phyloP scores from a whole-genome alignment of 129 eudicot genomes.

The Sambucus nigra region DNA sequence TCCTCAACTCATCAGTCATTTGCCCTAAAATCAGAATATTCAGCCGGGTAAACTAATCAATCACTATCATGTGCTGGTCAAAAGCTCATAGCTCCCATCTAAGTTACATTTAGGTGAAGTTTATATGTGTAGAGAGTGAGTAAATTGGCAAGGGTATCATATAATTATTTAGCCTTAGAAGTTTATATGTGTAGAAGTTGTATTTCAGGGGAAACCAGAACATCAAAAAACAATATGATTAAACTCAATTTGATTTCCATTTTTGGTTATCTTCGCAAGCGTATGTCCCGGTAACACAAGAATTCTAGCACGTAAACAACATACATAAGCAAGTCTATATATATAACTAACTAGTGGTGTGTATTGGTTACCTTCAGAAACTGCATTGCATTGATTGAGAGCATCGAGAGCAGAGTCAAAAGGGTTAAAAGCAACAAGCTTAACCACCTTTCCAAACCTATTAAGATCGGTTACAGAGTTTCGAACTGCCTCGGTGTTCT shows the following conservation, averaged over 20 bases:
- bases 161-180: too few relatives aligned
- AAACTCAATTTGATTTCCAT: too few relatives aligned
- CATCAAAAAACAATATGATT: too few relatives aligned
- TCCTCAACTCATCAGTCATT: conserved; percentile 88
- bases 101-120: too few relatives aligned
- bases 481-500: conserved; percentile 82
- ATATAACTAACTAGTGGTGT: not conserved
- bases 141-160: too few relatives aligned
- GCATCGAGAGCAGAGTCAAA: conserved; percentile 77
- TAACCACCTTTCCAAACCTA: conserved; percentile 73
- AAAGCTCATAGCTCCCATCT: not conserved
- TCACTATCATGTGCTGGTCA: conserved; percentile 1
- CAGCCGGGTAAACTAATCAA: not conserved
- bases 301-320: too few relatives aligned
- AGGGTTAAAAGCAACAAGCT: conserved; percentile 60
- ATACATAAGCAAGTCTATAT: not conserved
- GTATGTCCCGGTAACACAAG: too few relatives aligned
- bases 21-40: conserved; percentile 34
- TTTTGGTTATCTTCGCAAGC: too few relatives aligned
- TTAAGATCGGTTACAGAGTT: conserved; percentile 60
- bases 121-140: too few relatives aligned
- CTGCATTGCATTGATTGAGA: conserved; percentile 69
- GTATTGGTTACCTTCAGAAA: conserved; percentile 62
- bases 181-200: too few relatives aligned
- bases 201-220: too few relatives aligned